A percentile compares a stretch with the other conserved stretches of the same genome.
phyloP scores from a whole-genome alignment of 2,329 filamentous ascomycete genomes.

The Volutella citrinella region DNA sequence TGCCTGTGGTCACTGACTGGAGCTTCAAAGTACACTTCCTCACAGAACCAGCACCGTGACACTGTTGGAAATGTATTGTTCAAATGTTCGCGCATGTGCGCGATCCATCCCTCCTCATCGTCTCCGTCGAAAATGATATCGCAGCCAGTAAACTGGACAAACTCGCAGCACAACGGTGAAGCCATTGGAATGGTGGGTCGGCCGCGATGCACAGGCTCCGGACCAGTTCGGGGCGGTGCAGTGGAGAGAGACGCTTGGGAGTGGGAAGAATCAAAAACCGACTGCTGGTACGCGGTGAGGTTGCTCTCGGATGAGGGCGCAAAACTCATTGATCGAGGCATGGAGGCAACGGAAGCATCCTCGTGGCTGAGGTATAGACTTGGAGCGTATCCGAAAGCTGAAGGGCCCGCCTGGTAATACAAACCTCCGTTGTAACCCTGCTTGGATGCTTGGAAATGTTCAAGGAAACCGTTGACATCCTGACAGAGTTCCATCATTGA shows the following conservation, averaged over 20 bases:
- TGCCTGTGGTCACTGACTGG: slow-evolving; percentile 5
- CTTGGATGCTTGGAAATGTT: no score
- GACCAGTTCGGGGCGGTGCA: neutral
- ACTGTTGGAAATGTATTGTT: slow-evolving; percentile 29
- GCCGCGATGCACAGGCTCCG: slow-evolving; percentile 10
- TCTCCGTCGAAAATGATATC: slow-evolving; percentile 32
- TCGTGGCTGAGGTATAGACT: no score
- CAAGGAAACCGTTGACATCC: no score
- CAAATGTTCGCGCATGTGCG: slow-evolving; percentile 42
- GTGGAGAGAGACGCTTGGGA: slow-evolving; percentile 15
- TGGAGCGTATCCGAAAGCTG: no score
- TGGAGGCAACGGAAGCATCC: no score
- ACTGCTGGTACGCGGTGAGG: neutral
- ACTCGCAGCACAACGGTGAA: slow-evolving; percentile 38
- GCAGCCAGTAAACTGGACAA: slow-evolving; percentile 37
- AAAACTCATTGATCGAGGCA: no score
- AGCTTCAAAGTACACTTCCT: slow-evolving; percentile 29
- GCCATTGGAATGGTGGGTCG: slow-evolving; percentile 7
- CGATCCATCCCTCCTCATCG: slow-evolving; percentile 41
- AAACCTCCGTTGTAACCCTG: no score
- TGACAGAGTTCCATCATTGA: no score
- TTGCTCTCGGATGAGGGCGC: neutral
- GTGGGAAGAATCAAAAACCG: slow-evolving; percentile 1
- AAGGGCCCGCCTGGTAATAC: no score
- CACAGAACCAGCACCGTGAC: slow-evolving; percentile 51